Evolutionary conservation across 2,329 filamentous ascomycete species (phyloP), one percentile per base, ranked within the genome.

Genomic region (Fusarium dlaminii): DNA sequence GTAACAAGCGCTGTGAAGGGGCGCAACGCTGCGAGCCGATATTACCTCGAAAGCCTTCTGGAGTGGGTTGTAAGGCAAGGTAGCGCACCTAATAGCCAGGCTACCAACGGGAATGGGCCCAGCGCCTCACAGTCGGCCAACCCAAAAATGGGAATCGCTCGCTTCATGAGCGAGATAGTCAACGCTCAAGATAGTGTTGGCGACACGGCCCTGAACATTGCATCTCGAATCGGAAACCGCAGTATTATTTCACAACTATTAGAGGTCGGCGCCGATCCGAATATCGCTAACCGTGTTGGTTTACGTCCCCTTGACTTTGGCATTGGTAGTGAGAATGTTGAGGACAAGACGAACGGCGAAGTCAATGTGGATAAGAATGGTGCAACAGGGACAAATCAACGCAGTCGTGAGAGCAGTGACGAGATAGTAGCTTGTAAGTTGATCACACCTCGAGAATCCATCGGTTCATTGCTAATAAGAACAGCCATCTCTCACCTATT

Each of bases 211-310:
- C 86, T 99, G 27, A 98, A 98, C 76, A 92, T 98, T 71, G 96
- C 96, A 5, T 95, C 96, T 4, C 89, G 96, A 70, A 97, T 98
- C 75, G 94, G 95, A 29, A 98, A 98, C 80, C 89, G 93, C 63
- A 97, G 94, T 78, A 98, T 99, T 77, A 97, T 98, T 66, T 96
- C 95, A n/a, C 96, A 99, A 80, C 87, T 99, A 37, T 87, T 98
- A 17, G 96, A 99, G 83, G 95, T 99, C 48, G 95, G 96, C 64
- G 96, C 96, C 3, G 95, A 98, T 81, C 93, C 95, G n/a, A 91
- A 92, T 60, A 95, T 98, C 78, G 90, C 94, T 11, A 99, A 99
- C 79, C 91, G 95, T 55, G 95, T 95, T 49, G 95, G 96, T 27
- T 87, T 98, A 18, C 89, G 94, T 43, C 95, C 96, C 2, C 87